A percentile compares a stretch with the other conserved stretches of the same genome.
phyloP scores from a whole-genome alignment of 148 eudicot species.

The Camellia japonica region DNA sequence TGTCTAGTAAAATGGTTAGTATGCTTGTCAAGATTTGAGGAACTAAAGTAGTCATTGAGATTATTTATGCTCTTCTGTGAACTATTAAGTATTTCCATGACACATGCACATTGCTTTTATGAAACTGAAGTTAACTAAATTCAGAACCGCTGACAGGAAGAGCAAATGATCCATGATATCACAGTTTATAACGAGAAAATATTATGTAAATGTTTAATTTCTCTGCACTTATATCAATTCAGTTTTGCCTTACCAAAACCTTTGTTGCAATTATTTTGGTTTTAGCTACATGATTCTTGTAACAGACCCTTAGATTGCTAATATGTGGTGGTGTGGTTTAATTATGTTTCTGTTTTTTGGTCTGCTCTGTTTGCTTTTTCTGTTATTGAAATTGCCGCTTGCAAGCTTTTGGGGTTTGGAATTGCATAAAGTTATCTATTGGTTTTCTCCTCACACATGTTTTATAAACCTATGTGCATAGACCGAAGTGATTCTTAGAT shows the following conservation, averaged over 20 bases:
- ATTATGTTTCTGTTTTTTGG: too few relatives aligned
- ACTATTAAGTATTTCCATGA: background rate
- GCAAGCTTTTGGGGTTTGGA: too few relatives aligned
- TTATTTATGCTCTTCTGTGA: background rate
- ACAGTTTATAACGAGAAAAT: background rate
- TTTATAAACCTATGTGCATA: too few relatives aligned
- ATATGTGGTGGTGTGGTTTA: too few relatives aligned
- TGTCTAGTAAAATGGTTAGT: background rate
- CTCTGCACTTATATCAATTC: background rate
- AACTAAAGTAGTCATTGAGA: background rate
- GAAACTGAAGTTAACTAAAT: background rate
- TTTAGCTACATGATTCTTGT: too few relatives aligned
- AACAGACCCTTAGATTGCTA: too few relatives aligned
- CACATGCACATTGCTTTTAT: background rate
- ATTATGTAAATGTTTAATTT: background rate
- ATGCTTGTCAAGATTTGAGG: constrained; percentile 1
- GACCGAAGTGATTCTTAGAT: too few relatives aligned
- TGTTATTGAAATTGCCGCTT: too few relatives aligned
- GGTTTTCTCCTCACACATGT: too few relatives aligned
- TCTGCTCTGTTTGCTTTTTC: too few relatives aligned
- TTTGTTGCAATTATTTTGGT: too few relatives aligned
- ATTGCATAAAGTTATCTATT: too few relatives aligned
- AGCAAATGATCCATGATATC: background rate
- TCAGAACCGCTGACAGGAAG: background rate
- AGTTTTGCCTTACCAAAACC: background rate